Conservation (phyloP, 805 yeast species). For the Candida methanosorbosa region DNA sequence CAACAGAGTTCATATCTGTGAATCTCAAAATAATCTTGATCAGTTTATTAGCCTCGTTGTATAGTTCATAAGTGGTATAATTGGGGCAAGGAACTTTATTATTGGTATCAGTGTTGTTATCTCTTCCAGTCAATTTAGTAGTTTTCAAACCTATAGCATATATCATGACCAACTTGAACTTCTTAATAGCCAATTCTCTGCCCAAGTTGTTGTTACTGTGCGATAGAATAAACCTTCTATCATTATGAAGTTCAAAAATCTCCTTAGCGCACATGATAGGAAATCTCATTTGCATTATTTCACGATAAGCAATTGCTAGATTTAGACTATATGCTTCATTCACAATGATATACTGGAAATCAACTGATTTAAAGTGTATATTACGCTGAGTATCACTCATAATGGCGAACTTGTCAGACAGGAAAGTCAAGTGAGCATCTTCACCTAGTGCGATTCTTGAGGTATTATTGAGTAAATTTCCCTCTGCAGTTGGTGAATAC, state of each 20-base stretch:
- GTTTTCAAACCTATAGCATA: slow-evolving; percentile 13
- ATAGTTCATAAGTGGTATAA: slow-evolving; percentile 8
- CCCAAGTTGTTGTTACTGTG: neutral
- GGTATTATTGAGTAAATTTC: too few species aligned
- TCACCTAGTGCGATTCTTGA: too few species aligned
- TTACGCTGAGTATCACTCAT: too few species aligned
- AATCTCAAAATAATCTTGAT: slow-evolving; percentile 6
- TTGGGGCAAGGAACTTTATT: too few species aligned
- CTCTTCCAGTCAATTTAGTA: too few species aligned
- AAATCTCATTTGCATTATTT: slow-evolving; percentile 11
- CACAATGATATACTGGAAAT: slow-evolving; percentile 2
- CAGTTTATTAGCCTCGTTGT: slow-evolving; percentile 7
- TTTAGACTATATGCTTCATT: slow-evolving; percentile 6
- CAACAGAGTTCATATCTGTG: slow-evolving; percentile 10
- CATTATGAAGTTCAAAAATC: slow-evolving; percentile 6
- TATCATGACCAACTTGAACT: slow-evolving; percentile 8
- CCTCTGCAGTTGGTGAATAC: too few species aligned
- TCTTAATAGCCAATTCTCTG: slow-evolving; percentile 3
- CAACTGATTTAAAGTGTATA: too few species aligned
- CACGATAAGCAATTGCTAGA: slow-evolving; percentile 5
- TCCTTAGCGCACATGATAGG: slow-evolving; percentile 6
- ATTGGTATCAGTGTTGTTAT: slow-evolving; percentile 3
- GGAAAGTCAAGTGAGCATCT: too few species aligned
- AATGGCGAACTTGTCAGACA: too few species aligned
- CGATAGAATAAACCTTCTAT: slow-evolving; percentile 5